phyloP scores from a whole-genome alignment of 2,329 filamentous ascomycete species.

The Fusarium citri region DNA sequence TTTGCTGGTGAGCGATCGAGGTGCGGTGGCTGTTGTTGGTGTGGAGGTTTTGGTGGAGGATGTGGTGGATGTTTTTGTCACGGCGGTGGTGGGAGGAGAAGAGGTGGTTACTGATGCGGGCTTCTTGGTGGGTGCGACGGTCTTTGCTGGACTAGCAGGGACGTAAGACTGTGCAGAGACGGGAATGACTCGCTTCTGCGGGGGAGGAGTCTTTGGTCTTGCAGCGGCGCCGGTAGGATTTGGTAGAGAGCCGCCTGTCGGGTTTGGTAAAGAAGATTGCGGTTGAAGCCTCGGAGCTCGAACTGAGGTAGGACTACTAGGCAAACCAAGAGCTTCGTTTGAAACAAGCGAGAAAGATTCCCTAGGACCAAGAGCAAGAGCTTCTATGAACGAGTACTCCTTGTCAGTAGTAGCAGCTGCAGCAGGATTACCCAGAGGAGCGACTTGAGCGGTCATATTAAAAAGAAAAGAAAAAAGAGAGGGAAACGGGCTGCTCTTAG shows the following conservation, averaged over 20 bases:
- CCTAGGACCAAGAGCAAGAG: constrained; percentile 44
- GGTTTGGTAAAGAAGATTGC: neutral
- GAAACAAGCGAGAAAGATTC: constrained; percentile 46
- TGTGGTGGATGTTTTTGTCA: neutral
- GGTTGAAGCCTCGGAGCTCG: constrained; percentile 1
- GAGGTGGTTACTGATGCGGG: neutral
- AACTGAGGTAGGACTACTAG: constrained; percentile 13
- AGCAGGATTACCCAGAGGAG: constrained; percentile 30
- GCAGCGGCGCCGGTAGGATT: neutral
- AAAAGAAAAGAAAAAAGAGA: constrained; percentile 8
- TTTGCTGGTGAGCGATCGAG: constrained; percentile 38
- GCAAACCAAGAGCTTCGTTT: constrained; percentile 45
- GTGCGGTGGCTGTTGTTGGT: neutral
- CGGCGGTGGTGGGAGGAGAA: neutral
- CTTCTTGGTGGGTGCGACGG: neutral
- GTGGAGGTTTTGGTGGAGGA: neutral
- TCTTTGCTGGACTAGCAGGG: constrained; percentile 10
- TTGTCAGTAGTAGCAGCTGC: constrained; percentile 34
- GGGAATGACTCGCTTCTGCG: neutral
- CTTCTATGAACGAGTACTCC: constrained; percentile 50
- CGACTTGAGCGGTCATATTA: constrained; percentile 43
- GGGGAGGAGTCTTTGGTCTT: constrained; percentile 31
- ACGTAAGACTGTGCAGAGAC: constrained; percentile 11
- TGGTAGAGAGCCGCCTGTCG: neutral
- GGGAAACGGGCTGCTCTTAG: constrained; percentile 22